Percentiles rank a stretch among this genome's conserved stretches.
These are phyloP conservation scores for Carnegiea gigantea DNA, from an alignment of 179 eudicot genomes.

Conservation along the genomic window DNA sequence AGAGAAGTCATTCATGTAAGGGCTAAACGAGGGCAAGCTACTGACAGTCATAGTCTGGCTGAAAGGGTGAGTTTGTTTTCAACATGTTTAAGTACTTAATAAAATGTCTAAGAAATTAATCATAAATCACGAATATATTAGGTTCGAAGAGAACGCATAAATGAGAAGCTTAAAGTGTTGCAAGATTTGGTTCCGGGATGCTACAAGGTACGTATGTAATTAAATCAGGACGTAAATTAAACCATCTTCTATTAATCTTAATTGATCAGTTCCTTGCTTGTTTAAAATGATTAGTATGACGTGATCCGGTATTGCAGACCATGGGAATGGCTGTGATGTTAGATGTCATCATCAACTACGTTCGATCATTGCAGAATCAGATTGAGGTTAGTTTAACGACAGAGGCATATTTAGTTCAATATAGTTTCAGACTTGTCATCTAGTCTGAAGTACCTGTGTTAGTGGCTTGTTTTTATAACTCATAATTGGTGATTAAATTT, in stretches of 20 bases:
- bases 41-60: conserved; percentile 96
- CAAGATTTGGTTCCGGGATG: conserved; percentile 98
- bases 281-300: background rate
- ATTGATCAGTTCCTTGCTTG: background rate
- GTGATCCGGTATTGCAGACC: conserved; percentile 46
- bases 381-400: conserved; percentile 58
- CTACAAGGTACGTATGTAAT: conserved; percentile 57
- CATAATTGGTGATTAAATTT: conserved; percentile 7
- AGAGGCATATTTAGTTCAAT: too few species aligned
- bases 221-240: background rate
- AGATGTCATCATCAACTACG: conserved; percentile 86
- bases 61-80: conserved; percentile 58
- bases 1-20: conserved; percentile 92
- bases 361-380: conserved; percentile 85
- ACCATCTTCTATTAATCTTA: background rate
- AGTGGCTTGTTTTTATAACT: too few species aligned
- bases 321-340: conserved; percentile 98
- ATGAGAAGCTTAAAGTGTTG: conserved; percentile 71
- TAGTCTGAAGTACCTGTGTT: too few species aligned
- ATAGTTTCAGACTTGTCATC: too few species aligned
- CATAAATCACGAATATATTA: conserved; percentile 6
- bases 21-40: conserved; percentile 97
- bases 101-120: background rate
- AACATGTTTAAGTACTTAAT: too few species aligned
- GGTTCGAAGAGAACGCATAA: conserved; percentile 84